Evolutionary conservation across 2,329 filamentous ascomycete genomes (phyloP), one percentile per base, ranked within the genome.

Genomic region (Colletotrichum tamarilloi): DNA sequence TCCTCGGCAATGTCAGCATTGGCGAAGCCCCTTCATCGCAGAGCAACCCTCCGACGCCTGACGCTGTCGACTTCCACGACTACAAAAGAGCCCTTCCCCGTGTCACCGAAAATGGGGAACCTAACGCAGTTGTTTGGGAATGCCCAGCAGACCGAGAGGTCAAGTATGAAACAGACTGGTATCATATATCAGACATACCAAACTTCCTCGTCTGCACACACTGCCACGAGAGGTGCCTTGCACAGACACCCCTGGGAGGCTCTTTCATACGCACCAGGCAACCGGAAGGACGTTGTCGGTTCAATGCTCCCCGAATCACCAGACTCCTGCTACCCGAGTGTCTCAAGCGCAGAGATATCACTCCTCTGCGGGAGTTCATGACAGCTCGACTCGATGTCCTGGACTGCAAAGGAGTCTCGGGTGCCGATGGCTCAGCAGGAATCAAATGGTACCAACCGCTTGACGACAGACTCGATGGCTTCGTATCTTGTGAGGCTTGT

Each of bases 211-310:
- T 86, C 42, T 87, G 85, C 74, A 84, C 83, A 1, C 77, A 79
- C 26, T 87, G 85, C 74, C 82, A 85, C 42, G 78, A 80, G 6
- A 82, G 84, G 35, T 67, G 84, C 69, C 80, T 87, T 14, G 72
- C 78, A 26, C 26, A 66, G 0, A 84, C 82, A 0, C 57, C 53
- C 0, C 78, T 85, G 4, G 76, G 78, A 0, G 22, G 62, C 0
- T 66, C 78, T 0, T 86, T 87, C 46, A 68, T 75, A 32, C 74
- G 76, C 4, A 70, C 78, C 0, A 42, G 68, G 4, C 67, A 75
- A 73, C 59, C 78, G 67, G 38, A 77, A 67, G 66, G 81, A 65
- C 35, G 78, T 56, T 77, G 81, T 76, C 62, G 78, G 49, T 76
- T 85, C 78, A 57, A 79, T 60, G 60, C 82, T 68, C 70, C 82